Conservation (phyloP, 495 filamentous ascomycete species). For the Penicillium ucsense region DNA sequence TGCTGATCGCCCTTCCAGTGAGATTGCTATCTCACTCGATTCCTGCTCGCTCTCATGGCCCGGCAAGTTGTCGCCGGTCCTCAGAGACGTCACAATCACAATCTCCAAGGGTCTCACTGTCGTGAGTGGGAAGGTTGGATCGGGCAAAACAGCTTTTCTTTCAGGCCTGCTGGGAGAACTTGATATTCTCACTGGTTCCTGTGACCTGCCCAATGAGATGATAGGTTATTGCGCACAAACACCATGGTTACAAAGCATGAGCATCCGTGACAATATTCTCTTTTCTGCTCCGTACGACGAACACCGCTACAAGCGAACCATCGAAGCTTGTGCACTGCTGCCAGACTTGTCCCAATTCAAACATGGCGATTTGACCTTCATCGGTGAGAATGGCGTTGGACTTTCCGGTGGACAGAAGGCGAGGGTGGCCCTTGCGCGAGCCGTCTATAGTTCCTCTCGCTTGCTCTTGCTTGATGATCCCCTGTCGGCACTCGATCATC, state of each 20-base stretch:
- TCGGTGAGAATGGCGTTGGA: conserved; percentile 61
- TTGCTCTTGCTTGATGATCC: conserved; percentile 63
- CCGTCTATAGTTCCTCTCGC: conserved; percentile 56
- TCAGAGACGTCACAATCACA: conserved; percentile 50
- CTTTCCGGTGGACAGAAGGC: conserved; percentile 65
- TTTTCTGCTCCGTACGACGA: conserved; percentile 66
- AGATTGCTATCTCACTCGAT: conserved; percentile 38
- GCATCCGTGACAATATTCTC: conserved; percentile 74
- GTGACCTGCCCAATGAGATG: conserved; percentile 52
- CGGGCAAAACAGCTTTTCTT: conserved; percentile 73
- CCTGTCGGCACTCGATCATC: conserved; percentile 59
- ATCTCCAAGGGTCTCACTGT: conserved; percentile 59
- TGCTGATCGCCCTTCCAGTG: conserved; percentile 15
- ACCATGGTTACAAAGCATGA: conserved; percentile 90
- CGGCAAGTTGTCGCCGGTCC: conserved; percentile 47
- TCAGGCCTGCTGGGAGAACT: conserved; percentile 73
- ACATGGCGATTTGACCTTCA: conserved; percentile 58
- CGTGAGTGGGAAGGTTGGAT: conserved; percentile 61
- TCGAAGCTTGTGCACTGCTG: conserved; percentile 54
- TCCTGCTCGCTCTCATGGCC: conserved; percentile 73
- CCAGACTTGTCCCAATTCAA: conserved; percentile 54
- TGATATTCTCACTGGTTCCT: conserved; percentile 51
- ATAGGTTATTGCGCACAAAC: conserved; percentile 76
- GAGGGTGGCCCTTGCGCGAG: conserved; percentile 58
- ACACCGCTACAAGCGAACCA: conserved; percentile 45